These are phyloP conservation scores for Luvunga scandens DNA, from an alignment of 345 rosid genomes.

Conservation along the genomic window DNA sequence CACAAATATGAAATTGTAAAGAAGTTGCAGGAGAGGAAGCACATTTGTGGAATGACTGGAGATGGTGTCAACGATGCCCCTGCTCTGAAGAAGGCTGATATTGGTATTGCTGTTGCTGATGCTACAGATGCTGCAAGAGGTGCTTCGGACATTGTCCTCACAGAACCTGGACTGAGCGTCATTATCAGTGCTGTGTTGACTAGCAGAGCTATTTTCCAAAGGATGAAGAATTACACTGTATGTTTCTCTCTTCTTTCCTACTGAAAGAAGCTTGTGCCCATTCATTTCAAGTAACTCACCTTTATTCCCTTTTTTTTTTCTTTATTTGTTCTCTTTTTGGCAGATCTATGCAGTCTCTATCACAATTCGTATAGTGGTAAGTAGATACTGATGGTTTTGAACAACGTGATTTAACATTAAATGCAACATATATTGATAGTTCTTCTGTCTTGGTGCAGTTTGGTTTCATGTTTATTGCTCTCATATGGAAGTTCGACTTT, in stretches of 20 bases:
- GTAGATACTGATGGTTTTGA: slow-evolving; percentile 21
- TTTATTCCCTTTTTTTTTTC: neutral
- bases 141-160: slow-evolving; percentile 72
- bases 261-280: neutral
- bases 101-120: slow-evolving; percentile 93
- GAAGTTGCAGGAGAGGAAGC: slow-evolving; percentile 84
- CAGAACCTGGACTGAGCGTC: slow-evolving; percentile 91
- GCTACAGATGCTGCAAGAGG: slow-evolving; percentile 90
- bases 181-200: slow-evolving; percentile 88
- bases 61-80: slow-evolving; percentile 99
- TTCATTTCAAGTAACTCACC: neutral
- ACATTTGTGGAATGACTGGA: slow-evolving; percentile 93
- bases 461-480: slow-evolving; percentile 84
- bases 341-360: slow-evolving; percentile 95
- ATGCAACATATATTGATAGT: neutral
- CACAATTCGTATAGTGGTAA: slow-evolving; percentile 89
- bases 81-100: slow-evolving; percentile 91
- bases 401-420: neutral
- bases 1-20: slow-evolving; percentile 94
- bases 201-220: slow-evolving; percentile 84
- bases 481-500: slow-evolving; percentile 85
- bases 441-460: slow-evolving; percentile 41
- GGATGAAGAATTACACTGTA: slow-evolving; percentile 96
- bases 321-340: neutral
- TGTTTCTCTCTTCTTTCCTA: slow-evolving; percentile 12